Conservation (phyloP, 805 yeast genomes). For the Cyberlindnera bimundalis region DNA sequence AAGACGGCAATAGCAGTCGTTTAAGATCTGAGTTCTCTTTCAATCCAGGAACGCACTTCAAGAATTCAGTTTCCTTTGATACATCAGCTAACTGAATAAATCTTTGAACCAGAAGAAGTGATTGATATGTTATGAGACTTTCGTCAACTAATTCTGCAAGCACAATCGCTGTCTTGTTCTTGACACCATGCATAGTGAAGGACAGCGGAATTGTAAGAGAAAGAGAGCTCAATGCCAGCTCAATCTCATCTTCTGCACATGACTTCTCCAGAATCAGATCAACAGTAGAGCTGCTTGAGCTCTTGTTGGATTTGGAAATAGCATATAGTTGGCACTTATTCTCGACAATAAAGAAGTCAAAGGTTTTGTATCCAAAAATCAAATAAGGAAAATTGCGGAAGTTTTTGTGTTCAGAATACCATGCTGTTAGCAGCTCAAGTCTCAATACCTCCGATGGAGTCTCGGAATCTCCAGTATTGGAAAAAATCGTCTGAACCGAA, state of each 20-base stretch:
- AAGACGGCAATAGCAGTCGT: constrained; percentile 2
- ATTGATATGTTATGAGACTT: constrained; percentile 21
- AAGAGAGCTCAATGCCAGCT: constrained; percentile 33
- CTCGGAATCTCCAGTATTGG: neutral
- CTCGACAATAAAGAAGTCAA: constrained; percentile 10
- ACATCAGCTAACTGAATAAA: constrained; percentile 40
- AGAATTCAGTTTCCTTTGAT: constrained; percentile 27
- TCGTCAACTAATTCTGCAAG: constrained; percentile 20
- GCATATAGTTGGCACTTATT: constrained; percentile 40
- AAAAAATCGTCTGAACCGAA: constrained; percentile 1
- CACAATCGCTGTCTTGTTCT: constrained; percentile 31
- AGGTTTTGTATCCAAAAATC: constrained; percentile 10
- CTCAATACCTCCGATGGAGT: constrained; percentile 3
- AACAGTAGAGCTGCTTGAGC: neutral
- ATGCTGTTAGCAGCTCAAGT: constrained; percentile 17
- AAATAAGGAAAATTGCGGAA: constrained; percentile 13
- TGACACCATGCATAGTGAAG: constrained; percentile 37
- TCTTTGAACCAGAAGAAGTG: constrained; percentile 34
- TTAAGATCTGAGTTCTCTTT: constrained; percentile 1
- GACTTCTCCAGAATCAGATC: neutral
- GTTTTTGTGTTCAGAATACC: constrained; percentile 5
- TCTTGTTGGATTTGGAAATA: constrained; percentile 28
- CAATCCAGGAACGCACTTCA: constrained; percentile 15
- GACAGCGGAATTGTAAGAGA: constrained; percentile 42
- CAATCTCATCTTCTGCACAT: constrained; percentile 7